Evolutionary conservation across 768 basidiomycete species (phyloP), one percentile per base, ranked within the genome.

Genomic region (Mycena haematopus): DNA sequence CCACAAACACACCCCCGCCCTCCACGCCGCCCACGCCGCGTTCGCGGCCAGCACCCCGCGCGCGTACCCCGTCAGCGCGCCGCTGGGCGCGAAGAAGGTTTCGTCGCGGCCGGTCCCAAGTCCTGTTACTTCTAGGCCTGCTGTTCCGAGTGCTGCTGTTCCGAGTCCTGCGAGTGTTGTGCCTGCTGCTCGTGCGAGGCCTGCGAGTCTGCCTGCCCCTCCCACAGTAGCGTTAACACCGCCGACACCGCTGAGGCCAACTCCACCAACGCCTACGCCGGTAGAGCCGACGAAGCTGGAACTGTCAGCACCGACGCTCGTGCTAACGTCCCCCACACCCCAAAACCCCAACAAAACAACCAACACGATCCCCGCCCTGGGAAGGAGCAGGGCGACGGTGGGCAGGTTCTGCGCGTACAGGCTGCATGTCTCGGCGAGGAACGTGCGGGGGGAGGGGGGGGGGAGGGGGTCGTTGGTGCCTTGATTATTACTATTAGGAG

Each of bases 341-440:
- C 83, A 84, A 74, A 88, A 91, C 0, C 83, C 74, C 47, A 95
- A 75, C n/a, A 95, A 80, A 27, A 95, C 74, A 0, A 90, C 88
- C 6, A 95, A 75, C 44, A 81, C 82, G 42, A 96, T 77, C 10
- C 86, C 93, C 31, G 92, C 92, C 61, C 95, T 85, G 25, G 95
- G 95, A n/a, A 96, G 78, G 44, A 95, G 83, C n/a, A 93, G 82
- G 9, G 86, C 83, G 44, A 95, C 86, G 0, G 91, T 92, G 6
- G 94, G 90, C 36, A 90, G 73, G 71, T 95, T 93, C 78, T 96
- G 95, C 1, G 93, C 87, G 67, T 92, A 91, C 70, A 86, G 86
- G 79, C 87, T 92, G 72, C 84, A 92, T 15, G 89, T 89, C 76
- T 96, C 94, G n/a, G 94, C 90, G 46, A 95, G 76, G 58, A 42